A percentile compares a stretch with the other conserved stretches of the same genome.
phyloP scores from a whole-genome alignment of 768 basidiomycete species.

The Macrolepiota dolichaula region DNA sequence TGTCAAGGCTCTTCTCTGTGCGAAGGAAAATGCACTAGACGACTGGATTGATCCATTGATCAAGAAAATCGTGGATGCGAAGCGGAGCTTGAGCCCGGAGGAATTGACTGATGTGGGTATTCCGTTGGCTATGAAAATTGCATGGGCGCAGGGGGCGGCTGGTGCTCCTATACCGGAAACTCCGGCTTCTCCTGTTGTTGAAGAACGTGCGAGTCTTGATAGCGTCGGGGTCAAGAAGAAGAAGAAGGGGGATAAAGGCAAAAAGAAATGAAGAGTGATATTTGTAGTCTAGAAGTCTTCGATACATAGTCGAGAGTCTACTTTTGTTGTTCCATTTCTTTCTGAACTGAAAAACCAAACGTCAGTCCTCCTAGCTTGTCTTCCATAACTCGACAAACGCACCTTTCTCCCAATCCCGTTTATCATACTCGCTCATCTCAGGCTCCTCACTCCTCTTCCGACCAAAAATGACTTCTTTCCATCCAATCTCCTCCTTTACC shows the following conservation, averaged over 20 bases:
- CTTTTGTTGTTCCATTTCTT: conserved; percentile 7
- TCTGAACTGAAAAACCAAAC: conserved; percentile 2
- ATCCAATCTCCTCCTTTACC: conserved; percentile 30
- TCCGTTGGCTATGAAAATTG: conserved; percentile 1
- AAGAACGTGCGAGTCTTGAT: neutral
- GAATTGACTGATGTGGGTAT: neutral
- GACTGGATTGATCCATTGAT: conserved; percentile 7
- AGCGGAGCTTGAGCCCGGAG: neutral
- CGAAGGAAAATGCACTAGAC: neutral
- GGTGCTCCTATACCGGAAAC: neutral
- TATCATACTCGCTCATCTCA: conserved; percentile 33
- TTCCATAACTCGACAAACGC: conserved; percentile 3
- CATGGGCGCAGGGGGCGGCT: conserved; percentile 4
- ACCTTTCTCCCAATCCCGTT: conserved; percentile 37
- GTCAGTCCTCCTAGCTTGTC: neutral
- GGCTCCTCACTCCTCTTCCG: conserved; percentile 22
- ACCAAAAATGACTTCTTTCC: conserved; percentile 53
- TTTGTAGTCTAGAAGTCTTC: neutral
- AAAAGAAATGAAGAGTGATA: neutral
- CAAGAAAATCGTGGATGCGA: neutral
- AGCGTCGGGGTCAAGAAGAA: neutral
- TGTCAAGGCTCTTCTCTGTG: conserved; percentile 1
- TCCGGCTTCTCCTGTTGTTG: neutral
- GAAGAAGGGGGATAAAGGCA: neutral
- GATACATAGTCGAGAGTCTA: neutral